phyloP scores from a whole-genome alignment of 345 rosid genomes.

The Xanthoceras sorbifolium region DNA sequence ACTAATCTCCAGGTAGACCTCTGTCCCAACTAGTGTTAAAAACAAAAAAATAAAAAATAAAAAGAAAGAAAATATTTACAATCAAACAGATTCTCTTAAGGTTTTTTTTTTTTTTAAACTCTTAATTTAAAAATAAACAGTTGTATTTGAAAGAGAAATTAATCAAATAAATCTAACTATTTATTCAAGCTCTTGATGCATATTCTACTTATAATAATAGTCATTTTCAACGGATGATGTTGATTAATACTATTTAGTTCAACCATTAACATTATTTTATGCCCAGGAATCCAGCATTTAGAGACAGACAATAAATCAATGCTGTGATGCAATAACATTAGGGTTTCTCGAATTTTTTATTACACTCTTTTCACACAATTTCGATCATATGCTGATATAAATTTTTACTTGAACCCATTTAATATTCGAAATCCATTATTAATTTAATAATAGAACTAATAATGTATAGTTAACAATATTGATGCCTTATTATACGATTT shows the following conservation, averaged over 20 bases:
- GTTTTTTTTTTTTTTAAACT: background rate
- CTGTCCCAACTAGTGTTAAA: no score
- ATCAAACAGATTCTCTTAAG: background rate
- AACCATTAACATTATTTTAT: background rate
- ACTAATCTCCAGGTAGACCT: no score
- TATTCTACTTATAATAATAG: background rate
- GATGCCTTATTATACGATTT: no score
- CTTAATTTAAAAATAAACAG: no score
- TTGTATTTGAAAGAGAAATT: no score
- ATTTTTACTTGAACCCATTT: no score
- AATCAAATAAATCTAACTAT: background rate
- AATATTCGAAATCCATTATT: no score
- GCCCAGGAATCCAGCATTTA: slow-evolving; percentile 10
- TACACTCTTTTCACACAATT: background rate
- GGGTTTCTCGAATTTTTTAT: background rate
- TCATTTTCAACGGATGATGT: background rate
- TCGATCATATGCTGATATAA: background rate
- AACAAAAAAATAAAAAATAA: no score
- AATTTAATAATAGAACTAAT: no score
- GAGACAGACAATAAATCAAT: background rate
- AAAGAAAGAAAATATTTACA: background rate
- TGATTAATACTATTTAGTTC: background rate
- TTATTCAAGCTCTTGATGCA: background rate
- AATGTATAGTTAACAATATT: no score
- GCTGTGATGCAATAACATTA: background rate